phyloP scores from a whole-genome alignment of 2,329 filamentous ascomycete genomes.

The Colletotrichum eremochloae region DNA sequence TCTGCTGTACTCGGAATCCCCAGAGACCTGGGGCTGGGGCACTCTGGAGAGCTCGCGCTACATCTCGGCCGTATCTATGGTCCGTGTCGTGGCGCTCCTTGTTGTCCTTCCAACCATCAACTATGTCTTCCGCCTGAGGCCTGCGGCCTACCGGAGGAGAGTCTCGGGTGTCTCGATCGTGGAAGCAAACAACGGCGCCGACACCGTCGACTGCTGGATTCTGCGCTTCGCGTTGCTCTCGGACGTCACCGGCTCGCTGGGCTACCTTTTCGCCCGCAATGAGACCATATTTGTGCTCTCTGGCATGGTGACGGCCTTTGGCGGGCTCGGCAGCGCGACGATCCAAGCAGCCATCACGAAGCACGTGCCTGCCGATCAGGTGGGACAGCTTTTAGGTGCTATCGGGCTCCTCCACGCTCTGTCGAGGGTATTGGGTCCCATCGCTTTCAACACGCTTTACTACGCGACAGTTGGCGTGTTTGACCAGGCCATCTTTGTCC shows the following conservation, averaged over 20 bases:
- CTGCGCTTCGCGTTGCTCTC: slow-evolving; percentile 82
- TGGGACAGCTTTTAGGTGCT: slow-evolving; percentile 90
- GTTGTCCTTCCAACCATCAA: slow-evolving; percentile 82
- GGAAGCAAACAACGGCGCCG: slow-evolving; percentile 76
- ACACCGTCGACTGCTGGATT: slow-evolving; percentile 81
- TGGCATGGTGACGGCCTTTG: slow-evolving; percentile 80
- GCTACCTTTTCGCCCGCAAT: slow-evolving; percentile 77
- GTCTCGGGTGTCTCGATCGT: slow-evolving; percentile 52
- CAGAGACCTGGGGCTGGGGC: slow-evolving; percentile 85
- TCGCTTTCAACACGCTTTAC: slow-evolving; percentile 89
- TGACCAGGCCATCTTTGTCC: slow-evolving; percentile 86
- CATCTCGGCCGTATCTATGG: slow-evolving; percentile 82
- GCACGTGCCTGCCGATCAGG: slow-evolving; percentile 84
- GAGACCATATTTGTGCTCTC: slow-evolving; percentile 76
- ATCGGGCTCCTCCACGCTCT: slow-evolving; percentile 88
- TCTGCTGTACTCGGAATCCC: slow-evolving; percentile 84
- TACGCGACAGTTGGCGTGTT: slow-evolving; percentile 82
- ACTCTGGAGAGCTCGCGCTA: slow-evolving; percentile 85
- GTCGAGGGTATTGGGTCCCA: slow-evolving; percentile 81
- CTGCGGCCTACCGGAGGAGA: slow-evolving; percentile 59
- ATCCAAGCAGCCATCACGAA: slow-evolving; percentile 89
- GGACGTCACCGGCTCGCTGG: slow-evolving; percentile 81
- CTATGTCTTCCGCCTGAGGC: slow-evolving; percentile 75
- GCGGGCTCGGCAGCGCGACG: slow-evolving; percentile 87
- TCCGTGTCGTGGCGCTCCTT: slow-evolving; percentile 82